Conservation (phyloP, 176 grass and related monocot genomes). For the Pharus latifolius region DNA sequence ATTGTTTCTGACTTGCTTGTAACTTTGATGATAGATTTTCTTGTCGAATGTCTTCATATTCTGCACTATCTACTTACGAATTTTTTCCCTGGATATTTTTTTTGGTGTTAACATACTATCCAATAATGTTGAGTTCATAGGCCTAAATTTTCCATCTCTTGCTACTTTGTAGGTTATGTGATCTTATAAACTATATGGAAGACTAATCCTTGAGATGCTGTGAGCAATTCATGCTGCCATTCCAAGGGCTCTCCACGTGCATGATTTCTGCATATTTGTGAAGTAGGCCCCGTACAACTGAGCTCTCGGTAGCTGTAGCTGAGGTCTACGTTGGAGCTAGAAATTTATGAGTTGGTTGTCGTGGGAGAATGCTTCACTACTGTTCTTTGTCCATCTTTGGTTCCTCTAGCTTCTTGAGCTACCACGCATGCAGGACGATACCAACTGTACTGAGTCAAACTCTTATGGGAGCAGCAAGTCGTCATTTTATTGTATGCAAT, state of each 20-base stretch:
- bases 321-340: not conserved
- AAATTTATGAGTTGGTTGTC: not conserved
- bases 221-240: conserved; percentile 1
- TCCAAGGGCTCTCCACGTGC: not conserved
- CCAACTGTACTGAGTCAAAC: not conserved
- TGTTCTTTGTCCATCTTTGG: not conserved
- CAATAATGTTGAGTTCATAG: not conserved
- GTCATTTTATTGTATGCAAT: conserved; percentile 30
- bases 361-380: conserved; percentile 13
- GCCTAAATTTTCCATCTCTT: not conserved
- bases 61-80: not conserved
- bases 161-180: conserved; percentile 11
- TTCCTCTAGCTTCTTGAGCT: conserved; percentile 21
- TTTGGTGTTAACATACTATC: not conserved
- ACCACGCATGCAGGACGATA: not conserved
- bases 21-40: not conserved
- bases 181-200: conserved; percentile 18
- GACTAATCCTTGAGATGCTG: conserved; percentile 14
- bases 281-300: conserved; percentile 10
- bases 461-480: not conserved
- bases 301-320: not conserved
- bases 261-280: conserved; percentile 16
- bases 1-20: not conserved
- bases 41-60: not conserved
- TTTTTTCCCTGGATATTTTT: not conserved